A percentile compares a stretch with the other conserved stretches of the same genome.
Evolutionary conservation across 2,329 filamentous ascomycete genomes (phyloP).

Genomic region (Chaetomium globosum): DNA sequence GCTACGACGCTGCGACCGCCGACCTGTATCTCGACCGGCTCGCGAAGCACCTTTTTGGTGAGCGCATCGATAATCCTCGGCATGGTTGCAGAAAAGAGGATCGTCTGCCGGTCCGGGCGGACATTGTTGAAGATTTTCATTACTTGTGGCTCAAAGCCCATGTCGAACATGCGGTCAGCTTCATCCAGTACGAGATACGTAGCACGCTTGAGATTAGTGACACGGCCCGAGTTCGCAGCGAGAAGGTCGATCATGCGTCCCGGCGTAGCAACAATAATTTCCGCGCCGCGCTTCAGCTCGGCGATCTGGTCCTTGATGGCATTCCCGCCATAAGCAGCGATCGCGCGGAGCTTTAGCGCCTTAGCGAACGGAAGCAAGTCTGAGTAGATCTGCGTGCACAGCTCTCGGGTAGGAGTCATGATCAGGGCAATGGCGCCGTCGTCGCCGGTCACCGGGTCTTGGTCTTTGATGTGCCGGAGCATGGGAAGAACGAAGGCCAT

Average conservation of each 20-base stretch:
- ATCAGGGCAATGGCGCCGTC: slow-evolving; percentile 89
- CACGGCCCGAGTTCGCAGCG: slow-evolving; percentile 88
- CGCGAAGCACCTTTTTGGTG: slow-evolving; percentile 82
- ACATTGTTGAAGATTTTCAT: slow-evolving; percentile 95
- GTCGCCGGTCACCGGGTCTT: slow-evolving; percentile 74
- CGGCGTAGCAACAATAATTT: slow-evolving; percentile 93
- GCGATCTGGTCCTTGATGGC: slow-evolving; percentile 98
- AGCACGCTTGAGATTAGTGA: slow-evolving; percentile 85
- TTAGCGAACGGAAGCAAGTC: slow-evolving; percentile 96
- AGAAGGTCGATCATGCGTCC: slow-evolving; percentile 95
- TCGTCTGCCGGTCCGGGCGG: slow-evolving; percentile 88
- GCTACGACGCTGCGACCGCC: slow-evolving; percentile 85
- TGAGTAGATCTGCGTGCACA: slow-evolving; percentile 89
- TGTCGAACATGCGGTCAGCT: slow-evolving; percentile 98
- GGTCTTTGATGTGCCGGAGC: slow-evolving; percentile 97
- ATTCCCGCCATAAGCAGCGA: slow-evolving; percentile 91
- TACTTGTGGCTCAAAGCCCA: slow-evolving; percentile 98
- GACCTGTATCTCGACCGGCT: slow-evolving; percentile 88
- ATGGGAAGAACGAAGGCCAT: slow-evolving; percentile 93
- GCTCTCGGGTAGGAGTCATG: slow-evolving; percentile 90
- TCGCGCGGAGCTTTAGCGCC: slow-evolving; percentile 78
- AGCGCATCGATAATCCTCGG: slow-evolving; percentile 89
- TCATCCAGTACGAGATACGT: slow-evolving; percentile 96
- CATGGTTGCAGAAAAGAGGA: slow-evolving; percentile 96
- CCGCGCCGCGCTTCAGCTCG: slow-evolving; percentile 89